Evolutionary conservation across 2,329 filamentous ascomycete genomes (phyloP), one percentile per base, ranked within the genome.

Genomic region (Leptographium wingfieldii): DNA sequence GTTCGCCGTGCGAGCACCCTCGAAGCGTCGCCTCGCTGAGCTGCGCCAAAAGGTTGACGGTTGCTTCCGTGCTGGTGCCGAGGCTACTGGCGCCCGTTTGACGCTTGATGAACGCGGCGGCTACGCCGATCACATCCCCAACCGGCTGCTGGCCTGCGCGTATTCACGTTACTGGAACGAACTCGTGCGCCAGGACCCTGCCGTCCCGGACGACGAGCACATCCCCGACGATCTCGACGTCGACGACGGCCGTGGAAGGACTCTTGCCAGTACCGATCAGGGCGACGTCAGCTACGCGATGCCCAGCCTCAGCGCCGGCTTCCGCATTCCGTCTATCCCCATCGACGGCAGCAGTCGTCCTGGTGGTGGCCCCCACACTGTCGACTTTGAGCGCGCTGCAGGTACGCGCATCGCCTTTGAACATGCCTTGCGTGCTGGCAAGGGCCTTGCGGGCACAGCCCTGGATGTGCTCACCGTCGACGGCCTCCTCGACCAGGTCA

Each of bases 221-320:
- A 49, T 40, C 5, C 55, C 74, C 63, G 65, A 71, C 61, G 48
- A 77, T 75, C n/a, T 29, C 25, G 73, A 76, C 3, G 56, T 74
- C 7, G 77, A 78, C 60, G 69, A 73, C 58, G 67, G 73, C 11
- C 65, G 68, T 4, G 75, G 76, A 0, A 66, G 69, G 29, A 76
- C 76, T 14, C 75, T 73, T 65, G 80, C 81, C 5, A 81, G 78
- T 63, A 83, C 80, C 0, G 82, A 85, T 66, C 80, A 83, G 69
- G 82, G 82, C 0, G 76, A 85, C 62, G 69, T 84, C 59, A 82
- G 77, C 63, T 78, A 84, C 65, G 77, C 73, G 1, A 75, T 83
- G 72, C 82, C 81, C 48, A 80, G 77, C 58, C 67, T 85, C 46
- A 79, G 74, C 59, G 71, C 74, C 1, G 76, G 76, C 7, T 84